A percentile compares a stretch with the other conserved stretches of the same genome.
Conservation (phyloP, 768 basidiomycete species). For the Phanerochaete sordida region DNA sequence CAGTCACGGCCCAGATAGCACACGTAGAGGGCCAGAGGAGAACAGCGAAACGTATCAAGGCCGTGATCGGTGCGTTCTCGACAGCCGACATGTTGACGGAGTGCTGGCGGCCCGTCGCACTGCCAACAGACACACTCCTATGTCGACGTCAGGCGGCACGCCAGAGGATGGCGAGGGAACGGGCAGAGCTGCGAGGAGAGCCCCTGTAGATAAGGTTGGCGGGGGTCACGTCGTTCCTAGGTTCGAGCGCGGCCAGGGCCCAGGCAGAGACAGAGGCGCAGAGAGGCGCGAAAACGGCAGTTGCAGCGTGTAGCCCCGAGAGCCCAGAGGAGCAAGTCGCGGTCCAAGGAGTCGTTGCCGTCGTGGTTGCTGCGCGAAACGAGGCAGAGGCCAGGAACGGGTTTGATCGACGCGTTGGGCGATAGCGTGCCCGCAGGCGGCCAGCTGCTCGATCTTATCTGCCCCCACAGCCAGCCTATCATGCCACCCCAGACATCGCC, state of each 20-base stretch:
- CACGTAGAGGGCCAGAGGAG: not conserved
- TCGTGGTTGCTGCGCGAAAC: not conserved
- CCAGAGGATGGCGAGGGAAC: not conserved
- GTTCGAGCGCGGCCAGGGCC: not conserved
- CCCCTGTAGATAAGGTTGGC: not conserved
- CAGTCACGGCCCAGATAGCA: not conserved
- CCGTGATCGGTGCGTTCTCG: not conserved
- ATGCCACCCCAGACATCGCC: not conserved
- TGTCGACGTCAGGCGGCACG: not conserved
- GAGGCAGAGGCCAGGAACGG: not conserved
- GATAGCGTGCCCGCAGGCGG: not conserved
- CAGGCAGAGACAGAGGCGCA: not conserved
- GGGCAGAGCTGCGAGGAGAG: not conserved
- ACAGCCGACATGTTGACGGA: not conserved
- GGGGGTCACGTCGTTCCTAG: not conserved
- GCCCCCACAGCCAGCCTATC: not conserved
- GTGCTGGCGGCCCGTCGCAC: not conserved
- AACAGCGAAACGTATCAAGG: conserved; percentile 3
- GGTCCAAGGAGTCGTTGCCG: not conserved
- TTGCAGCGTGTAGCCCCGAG: not conserved
- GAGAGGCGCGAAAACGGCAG: not conserved
- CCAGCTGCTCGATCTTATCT: not conserved
- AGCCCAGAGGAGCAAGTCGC: not conserved
- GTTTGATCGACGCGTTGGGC: not conserved
- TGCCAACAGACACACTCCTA: not conserved